Percentiles rank a stretch among this genome's conserved stretches.
Conservation (phyloP, 2,329 filamentous ascomycete species). For the Rutstroemia sp. region DNA sequence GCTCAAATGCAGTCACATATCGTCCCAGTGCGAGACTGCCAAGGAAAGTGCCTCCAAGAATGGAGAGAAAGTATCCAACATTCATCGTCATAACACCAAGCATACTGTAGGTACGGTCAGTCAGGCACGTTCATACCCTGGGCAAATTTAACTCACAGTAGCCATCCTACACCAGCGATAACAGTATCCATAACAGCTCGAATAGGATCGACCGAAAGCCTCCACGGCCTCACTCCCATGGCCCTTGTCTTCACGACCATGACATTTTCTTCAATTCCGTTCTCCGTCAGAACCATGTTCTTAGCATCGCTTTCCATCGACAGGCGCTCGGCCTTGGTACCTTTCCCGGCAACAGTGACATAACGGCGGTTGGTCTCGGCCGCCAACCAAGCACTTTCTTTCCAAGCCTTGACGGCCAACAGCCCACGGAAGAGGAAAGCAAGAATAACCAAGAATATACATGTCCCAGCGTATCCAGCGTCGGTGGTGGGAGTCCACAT, state of each 20-base stretch:
- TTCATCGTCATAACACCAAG: conserved; percentile 88
- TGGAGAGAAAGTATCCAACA: conserved; percentile 74
- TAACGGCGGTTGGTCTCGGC: conserved; percentile 68
- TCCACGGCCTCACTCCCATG: conserved; percentile 58
- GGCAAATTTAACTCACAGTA: conserved; percentile 60
- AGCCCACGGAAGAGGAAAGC: conserved; percentile 62
- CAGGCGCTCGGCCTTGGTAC: conserved; percentile 30
- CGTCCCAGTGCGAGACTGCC: conserved; percentile 57
- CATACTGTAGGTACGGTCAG: conserved; percentile 54
- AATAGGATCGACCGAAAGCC: conserved; percentile 71
- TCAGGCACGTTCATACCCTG: not conserved
- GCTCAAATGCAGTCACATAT: conserved; percentile 19
- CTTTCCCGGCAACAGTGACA: conserved; percentile 59
- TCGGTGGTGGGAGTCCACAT: conserved; percentile 65
- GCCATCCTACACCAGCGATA: conserved; percentile 71
- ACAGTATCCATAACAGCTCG: conserved; percentile 64
- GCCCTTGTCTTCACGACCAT: conserved; percentile 58
- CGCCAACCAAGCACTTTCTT: conserved; percentile 59
- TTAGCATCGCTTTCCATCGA: conserved; percentile 47
- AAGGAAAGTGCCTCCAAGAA: conserved; percentile 74
- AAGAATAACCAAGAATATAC: conserved; percentile 82
- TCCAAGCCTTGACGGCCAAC: conserved; percentile 62
- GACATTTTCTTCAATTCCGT: conserved; percentile 76
- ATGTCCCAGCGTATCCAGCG: conserved; percentile 77
- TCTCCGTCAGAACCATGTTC: conserved; percentile 60